Evolutionary conservation across 2,329 filamentous ascomycete species (phyloP).

Genomic region (Tolypocladium ophioglossoides): DNA sequence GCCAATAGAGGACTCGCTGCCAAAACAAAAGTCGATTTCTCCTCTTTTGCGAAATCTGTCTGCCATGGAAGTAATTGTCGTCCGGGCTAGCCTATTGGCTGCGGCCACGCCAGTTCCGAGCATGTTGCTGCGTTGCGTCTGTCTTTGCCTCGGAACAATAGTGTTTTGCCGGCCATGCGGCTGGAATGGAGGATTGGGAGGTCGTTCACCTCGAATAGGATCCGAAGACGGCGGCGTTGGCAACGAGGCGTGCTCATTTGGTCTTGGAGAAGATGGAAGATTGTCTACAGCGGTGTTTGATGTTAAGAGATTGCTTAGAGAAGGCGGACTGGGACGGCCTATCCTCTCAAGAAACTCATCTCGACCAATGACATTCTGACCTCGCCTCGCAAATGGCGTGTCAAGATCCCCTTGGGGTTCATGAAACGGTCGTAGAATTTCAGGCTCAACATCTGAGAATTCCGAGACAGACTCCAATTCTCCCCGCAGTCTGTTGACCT

Average conservation of each 20-base stretch:
- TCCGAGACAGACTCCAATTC: slow-evolving; percentile 6
- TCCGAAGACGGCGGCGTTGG: slow-evolving; percentile 2
- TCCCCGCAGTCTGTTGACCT: slow-evolving; percentile 9
- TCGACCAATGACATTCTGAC: not conserved
- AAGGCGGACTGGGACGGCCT: not conserved
- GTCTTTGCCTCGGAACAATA: not conserved
- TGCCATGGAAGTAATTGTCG: not conserved
- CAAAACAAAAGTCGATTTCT: not conserved
- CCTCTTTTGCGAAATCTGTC: not conserved
- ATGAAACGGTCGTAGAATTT: not conserved
- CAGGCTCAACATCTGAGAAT: not conserved
- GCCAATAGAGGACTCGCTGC: not conserved
- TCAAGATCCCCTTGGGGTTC: not conserved
- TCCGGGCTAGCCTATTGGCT: not conserved
- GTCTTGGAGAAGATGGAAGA: not conserved
- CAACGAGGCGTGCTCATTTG: not conserved
- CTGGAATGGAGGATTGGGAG: not conserved
- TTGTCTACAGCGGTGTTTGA: not conserved
- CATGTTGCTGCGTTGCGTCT: not conserved
- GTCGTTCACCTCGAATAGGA: not conserved
- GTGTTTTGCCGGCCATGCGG: not conserved
- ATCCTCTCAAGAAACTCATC: not conserved
- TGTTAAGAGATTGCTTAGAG: not conserved
- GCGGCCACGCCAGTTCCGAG: not conserved
- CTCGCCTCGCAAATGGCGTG: not conserved